A percentile compares a stretch with the other conserved stretches of the same genome.
Conservation (phyloP, 768 basidiomycete genomes). For the Auriscalpium microsporum region DNA sequence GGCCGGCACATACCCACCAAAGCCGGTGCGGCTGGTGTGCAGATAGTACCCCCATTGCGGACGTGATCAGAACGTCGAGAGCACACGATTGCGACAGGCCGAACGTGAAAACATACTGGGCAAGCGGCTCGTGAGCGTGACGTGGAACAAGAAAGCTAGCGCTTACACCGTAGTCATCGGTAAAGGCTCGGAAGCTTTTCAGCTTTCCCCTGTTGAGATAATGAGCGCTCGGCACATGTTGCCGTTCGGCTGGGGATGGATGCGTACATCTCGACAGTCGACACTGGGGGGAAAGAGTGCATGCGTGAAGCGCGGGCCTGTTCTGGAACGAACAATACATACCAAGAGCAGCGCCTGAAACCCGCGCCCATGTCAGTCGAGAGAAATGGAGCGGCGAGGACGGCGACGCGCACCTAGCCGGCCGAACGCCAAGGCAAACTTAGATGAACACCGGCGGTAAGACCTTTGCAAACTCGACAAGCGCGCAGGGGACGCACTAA, state of each 20-base stretch:
- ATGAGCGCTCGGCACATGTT: background rate
- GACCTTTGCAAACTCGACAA: background rate
- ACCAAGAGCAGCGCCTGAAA: background rate
- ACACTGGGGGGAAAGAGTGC: background rate
- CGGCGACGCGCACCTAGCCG: too few relatives aligned
- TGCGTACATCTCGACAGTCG: constrained; percentile 1
- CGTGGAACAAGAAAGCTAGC: background rate
- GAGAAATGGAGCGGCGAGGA: too few relatives aligned
- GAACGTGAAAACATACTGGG: constrained; percentile 9
- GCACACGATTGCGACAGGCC: constrained; percentile 4
- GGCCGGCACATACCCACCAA: background rate
- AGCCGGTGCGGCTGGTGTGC: constrained; percentile 8
- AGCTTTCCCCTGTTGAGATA: background rate
- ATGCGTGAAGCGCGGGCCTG: background rate
- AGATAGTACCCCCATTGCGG: constrained; percentile 8
- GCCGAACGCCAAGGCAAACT: too few relatives aligned
- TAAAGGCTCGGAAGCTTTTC: background rate
- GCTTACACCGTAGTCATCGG: constrained; percentile 2
- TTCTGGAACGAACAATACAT: background rate
- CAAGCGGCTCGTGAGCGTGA: too few relatives aligned
- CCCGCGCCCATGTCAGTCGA: background rate
- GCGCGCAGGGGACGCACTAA: background rate
- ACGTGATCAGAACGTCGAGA: constrained; percentile 2
- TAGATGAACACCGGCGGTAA: too few relatives aligned
- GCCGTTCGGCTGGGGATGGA: background rate